A percentile compares a stretch with the other conserved stretches of the same genome.
phyloP scores from a whole-genome alignment of 23 red algal species.

The Gracilaria vermiculophylla region DNA sequence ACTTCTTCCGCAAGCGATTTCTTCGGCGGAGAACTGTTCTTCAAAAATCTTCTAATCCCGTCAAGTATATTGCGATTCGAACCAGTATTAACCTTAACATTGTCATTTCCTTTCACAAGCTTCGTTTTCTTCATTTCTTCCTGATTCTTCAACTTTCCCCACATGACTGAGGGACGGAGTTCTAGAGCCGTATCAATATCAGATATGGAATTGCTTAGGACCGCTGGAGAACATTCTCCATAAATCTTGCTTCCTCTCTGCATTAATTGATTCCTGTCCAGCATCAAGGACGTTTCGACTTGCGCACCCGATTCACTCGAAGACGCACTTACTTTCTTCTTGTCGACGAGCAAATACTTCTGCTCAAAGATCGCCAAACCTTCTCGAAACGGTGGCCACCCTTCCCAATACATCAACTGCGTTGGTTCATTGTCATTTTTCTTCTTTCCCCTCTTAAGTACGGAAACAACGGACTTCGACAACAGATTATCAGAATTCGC shows the following conservation, averaged over 20 bases:
- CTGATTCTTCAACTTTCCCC: background rate
- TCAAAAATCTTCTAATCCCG: no score
- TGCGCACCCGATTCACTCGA: no score
- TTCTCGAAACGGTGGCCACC: slow-evolving; percentile 53
- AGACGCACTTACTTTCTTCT: background rate
- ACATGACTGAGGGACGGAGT: background rate
- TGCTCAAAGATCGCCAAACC: slow-evolving; percentile 45
- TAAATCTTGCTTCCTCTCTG: background rate
- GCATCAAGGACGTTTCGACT: background rate
- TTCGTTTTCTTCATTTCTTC: background rate
- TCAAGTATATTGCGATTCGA: no score
- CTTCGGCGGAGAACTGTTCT: no score
- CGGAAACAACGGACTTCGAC: background rate
- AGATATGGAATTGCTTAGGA: background rate
- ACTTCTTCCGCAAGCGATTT: no score
- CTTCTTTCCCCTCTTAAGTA: background rate
- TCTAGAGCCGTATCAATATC: background rate
- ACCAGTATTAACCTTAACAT: no score
- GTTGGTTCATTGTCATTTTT: background rate
- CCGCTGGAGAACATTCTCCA: background rate
- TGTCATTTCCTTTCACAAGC: background rate
- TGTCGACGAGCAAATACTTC: background rate
- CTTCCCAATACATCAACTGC: background rate
- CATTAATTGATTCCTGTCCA: background rate
- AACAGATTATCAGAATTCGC: background rate